A percentile compares a stretch with the other conserved stretches of the same genome.
Conservation (phyloP, 768 basidiomycete genomes). For the Boletus barrowsii region DNA sequence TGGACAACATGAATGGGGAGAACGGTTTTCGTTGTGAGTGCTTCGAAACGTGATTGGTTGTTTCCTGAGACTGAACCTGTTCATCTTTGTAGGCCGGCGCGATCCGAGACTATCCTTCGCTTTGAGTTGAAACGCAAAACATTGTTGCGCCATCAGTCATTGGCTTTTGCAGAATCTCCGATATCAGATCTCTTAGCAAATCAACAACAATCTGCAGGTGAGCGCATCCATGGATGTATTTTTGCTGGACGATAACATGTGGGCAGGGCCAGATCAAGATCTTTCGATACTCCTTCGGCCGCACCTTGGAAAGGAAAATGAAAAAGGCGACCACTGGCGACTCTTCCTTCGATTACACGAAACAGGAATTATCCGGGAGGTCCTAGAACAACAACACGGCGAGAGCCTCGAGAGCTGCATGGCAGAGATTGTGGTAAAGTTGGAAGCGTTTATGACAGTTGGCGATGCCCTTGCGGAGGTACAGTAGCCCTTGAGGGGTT, state of each 20-base stretch:
- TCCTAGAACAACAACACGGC: background rate
- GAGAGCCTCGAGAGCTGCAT: conserved; percentile 17
- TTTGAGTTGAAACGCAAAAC: conserved; percentile 27
- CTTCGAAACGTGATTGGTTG: no score
- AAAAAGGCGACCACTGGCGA: conserved; percentile 5
- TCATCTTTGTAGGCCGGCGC: conserved; percentile 9
- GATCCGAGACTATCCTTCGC: conserved; percentile 16
- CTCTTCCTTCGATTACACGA: conserved; percentile 24
- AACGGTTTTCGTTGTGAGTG: conserved; percentile 23
- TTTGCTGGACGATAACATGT: background rate
- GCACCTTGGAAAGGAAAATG: background rate
- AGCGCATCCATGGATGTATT: background rate
- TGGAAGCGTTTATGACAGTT: conserved; percentile 25
- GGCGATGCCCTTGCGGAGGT: conserved; percentile 25
- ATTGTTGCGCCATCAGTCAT: conserved; percentile 6
- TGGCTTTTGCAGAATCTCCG: conserved; percentile 15
- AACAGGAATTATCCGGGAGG: background rate
- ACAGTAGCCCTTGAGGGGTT: background rate
- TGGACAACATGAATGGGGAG: conserved; percentile 20
- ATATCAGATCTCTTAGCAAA: conserved; percentile 18
- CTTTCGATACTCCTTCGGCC: conserved; percentile 17
- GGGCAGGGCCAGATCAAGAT: conserved; percentile 14
- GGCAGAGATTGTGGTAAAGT: conserved; percentile 18
- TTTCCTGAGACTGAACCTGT: no score
- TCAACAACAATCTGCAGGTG: conserved; percentile 11